Evolutionary conservation across 768 basidiomycete genomes (phyloP), one percentile per base, ranked within the genome.

Genomic region (Leucosporidium creatinivorum): DNA sequence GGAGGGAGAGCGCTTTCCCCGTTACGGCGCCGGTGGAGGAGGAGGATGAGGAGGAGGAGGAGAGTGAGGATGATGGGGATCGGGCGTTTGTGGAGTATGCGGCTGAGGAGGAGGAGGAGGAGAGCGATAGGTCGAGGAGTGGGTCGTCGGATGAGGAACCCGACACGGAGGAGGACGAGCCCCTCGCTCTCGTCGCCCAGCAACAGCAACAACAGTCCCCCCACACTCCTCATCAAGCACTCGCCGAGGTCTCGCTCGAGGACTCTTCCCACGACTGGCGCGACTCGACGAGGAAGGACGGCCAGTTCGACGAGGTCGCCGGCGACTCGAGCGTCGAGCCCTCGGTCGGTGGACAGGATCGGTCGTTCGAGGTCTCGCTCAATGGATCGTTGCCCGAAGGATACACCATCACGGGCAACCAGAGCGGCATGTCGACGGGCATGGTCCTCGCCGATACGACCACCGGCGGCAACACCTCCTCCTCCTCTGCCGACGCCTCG

Each of bases 391-490:
- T 78, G 12, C 74, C 78, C 4, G 78, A 80, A 36, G 78, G 79
- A 0, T 75, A 74, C 69, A 78, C 78, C 23, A 78, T 79, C 68
- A 72, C 75, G 1, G 69, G 69, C 44, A 70, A 75, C 51, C 74
- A 76, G 63, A 74, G 68, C 25, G 69, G 75, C 23, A 70, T 72
- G 58, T 69, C 63, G 25, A 68, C 68, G 44, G 58, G 62, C 36
- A 73, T 76, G 71, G 55, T 69, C 33, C 56, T 77, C 23, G 59
- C 39, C 26, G 72, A 71, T 39, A 23, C 44, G 31, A 63, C 67
- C 26, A 47, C 13, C 17, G 51, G 31, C 33, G 31, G 49, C 48
- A 47, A 44, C 23, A 86, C 89, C 25, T 82, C 87, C 28, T 17
- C n/a, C 15, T 5, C 21, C 48, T 31, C 36, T n/a, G 17, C 60